Evolutionary conservation across 208 protist genomes (phyloP), one percentile per base, ranked within the genome.

Genomic region (Perkinsela sp.): DNA sequence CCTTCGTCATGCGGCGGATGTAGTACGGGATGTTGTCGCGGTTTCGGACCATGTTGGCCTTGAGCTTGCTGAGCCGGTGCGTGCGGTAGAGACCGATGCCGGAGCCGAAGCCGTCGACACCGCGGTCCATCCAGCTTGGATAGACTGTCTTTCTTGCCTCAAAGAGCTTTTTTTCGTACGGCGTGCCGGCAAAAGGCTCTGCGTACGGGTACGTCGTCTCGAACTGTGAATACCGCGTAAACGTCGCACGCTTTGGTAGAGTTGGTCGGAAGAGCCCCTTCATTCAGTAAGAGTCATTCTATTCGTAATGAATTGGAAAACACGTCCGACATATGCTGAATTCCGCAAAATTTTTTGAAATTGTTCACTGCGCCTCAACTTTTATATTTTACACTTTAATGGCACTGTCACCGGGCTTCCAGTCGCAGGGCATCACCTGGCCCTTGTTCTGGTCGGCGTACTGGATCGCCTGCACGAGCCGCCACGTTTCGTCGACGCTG

Each of bases 391-490:
- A 77, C 29, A 83, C 72, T 31, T 92, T 90, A 82, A 96, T 94
- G 6, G 91, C 94, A 1, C 76, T 75, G 70, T 83, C 79, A 29
- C 92, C 92, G 13, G 87, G 89, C 0, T 73, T 88, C 93, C 93
- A 96, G 70, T 91, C 91, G 79, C 93, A 85, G 31, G 93, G 85
- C 78, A 95, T 90, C 31, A 94, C 89, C 66, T 96, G 85, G n/a
- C 85, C 88, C 78, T 57, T 57, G 68, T 96, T 78, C 69, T 95
- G 80, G 66, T 97, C 94, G 1, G 83, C 78, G 74, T 89, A 95
- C 78, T 96, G 88, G 76, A 97, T 94, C 31, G 92, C 93, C 73
- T 95, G 71, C 6, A 98, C 76, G 0, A 98, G 78, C 66, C 95
- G 90, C 1, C 97, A 77, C 6, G 83, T 81, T 81, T 97, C 94